These are phyloP conservation scores for Pichia sporocuriosa DNA, from an alignment of 805 yeast genomes.

Conservation along the genomic window DNA sequence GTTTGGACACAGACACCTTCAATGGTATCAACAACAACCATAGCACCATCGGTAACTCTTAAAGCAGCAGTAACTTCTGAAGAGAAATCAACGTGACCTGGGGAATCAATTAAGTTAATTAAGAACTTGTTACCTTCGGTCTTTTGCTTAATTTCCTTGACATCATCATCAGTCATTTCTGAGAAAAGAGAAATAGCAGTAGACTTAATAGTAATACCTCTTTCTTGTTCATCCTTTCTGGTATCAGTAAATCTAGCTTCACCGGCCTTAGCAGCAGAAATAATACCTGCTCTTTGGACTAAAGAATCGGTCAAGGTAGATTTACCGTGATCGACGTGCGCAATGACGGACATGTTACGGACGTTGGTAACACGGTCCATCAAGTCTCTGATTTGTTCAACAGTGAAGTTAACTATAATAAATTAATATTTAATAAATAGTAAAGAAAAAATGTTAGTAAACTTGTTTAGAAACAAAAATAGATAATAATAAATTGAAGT, in stretches of 20 bases:
- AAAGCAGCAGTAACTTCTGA: conserved; percentile 99
- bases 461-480: no score
- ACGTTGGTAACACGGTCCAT: conserved; percentile 99
- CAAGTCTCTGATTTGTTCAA: conserved; percentile 93
- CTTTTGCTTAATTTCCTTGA: conserved; percentile 85
- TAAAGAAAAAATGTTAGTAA: conserved; percentile 10
- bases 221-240: conserved; percentile 99
- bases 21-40: conserved; percentile 97
- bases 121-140: conserved; percentile 90
- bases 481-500: no score
- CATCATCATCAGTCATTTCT: conserved; percentile 79
- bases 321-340: conserved; percentile 99
- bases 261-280: conserved; percentile 99
- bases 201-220: conserved; percentile 99
- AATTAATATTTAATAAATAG: not conserved
- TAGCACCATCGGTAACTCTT: conserved; percentile 99
- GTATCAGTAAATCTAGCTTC: conserved; percentile 99
- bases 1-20: conserved; percentile 99
- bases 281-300: conserved; percentile 99
- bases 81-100: conserved; percentile 99
- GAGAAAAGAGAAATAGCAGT: conserved; percentile 96
- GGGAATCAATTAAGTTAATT: conserved; percentile 97
- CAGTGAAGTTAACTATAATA: conserved; percentile 47
- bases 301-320: conserved; percentile 98
- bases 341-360: conserved; percentile 99